phyloP scores from a whole-genome alignment of 495 filamentous ascomycete species.

The Tuber borchii region DNA sequence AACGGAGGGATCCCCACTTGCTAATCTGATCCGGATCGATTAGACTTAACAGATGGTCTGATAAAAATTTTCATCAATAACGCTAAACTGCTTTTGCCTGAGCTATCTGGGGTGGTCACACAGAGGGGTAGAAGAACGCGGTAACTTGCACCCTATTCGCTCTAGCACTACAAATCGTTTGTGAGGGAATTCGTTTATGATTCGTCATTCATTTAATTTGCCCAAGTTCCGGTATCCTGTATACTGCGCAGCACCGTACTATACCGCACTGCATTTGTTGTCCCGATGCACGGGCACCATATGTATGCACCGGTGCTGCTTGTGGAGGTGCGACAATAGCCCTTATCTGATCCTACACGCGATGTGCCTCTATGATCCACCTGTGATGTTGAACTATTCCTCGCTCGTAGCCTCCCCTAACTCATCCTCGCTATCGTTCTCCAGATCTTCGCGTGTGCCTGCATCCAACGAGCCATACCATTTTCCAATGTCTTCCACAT shows the following conservation, averaged over 20 bases:
- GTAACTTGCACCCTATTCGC: not conserved
- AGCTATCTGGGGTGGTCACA: not conserved
- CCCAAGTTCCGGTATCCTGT: not conserved
- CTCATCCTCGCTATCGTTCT: slow-evolving; percentile 33
- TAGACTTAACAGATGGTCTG: slow-evolving; percentile 7
- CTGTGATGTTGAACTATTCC: slow-evolving; percentile 6
- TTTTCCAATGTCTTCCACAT: slow-evolving; percentile 51
- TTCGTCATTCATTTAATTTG: not conserved
- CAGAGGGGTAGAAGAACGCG: not conserved
- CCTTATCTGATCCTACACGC: not conserved
- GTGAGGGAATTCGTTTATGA: not conserved
- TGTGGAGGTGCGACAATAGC: not conserved
- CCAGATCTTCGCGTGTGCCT: slow-evolving; percentile 40
- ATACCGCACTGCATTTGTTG: not conserved
- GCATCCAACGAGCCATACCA: slow-evolving; percentile 49
- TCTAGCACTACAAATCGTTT: not conserved
- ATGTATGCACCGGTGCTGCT: not conserved
- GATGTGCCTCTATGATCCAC: not conserved
- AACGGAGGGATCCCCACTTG: not conserved
- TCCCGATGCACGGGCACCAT: not conserved
- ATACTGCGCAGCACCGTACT: not conserved
- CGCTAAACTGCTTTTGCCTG: not conserved
- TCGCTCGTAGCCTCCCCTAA: slow-evolving; percentile 6
- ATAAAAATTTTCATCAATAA: not conserved
- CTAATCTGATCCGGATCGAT: slow-evolving; percentile 4